A percentile compares a stretch with the other conserved stretches of the same genome.
phyloP scores from a whole-genome alignment of 441 rosid genomes.

The Brassica balearica region DNA sequence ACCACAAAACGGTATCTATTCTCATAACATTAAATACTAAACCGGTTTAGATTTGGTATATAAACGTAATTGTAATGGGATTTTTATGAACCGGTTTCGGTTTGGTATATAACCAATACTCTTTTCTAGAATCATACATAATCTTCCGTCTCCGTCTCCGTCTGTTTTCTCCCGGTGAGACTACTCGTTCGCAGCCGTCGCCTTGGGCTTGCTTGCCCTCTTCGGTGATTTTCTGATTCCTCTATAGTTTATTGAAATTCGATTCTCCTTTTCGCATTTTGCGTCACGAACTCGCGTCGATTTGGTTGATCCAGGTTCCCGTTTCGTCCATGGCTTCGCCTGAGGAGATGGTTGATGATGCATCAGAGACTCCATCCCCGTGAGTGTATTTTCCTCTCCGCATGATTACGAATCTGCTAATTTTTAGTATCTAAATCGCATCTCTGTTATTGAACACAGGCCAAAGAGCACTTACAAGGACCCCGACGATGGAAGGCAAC shows the following conservation, averaged over 20 bases:
- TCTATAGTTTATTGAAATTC: not conserved
- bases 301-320: slow-evolving; percentile 25
- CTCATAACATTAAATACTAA: not conserved
- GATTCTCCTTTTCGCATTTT: not conserved
- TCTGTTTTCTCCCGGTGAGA: slow-evolving; percentile 13
- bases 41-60: too few relatives aligned
- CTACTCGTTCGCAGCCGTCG: slow-evolving; percentile 6
- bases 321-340: slow-evolving; percentile 36
- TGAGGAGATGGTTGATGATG: slow-evolving; percentile 18
- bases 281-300: not conserved
- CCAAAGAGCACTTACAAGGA: slow-evolving; percentile 77
- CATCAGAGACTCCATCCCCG: slow-evolving; percentile 39
- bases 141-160: slow-evolving; percentile 22
- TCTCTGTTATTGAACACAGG: slow-evolving; percentile 47
- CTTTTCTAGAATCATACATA: not conserved
- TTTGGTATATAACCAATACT: too few relatives aligned
- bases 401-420: not conserved
- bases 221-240: not conserved
- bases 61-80: not conserved
- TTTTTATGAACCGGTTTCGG: too few relatives aligned
- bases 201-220: not conserved
- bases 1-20: not conserved
- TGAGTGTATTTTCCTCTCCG: slow-evolving; percentile 22
- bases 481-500: slow-evolving; percentile 89
- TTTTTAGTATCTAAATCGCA: not conserved